Percentiles rank a stretch among this genome's conserved stretches.
These are phyloP conservation scores for Dothistroma pini DNA, from an alignment of 2,329 filamentous ascomycete species.

Conservation along the genomic window DNA sequence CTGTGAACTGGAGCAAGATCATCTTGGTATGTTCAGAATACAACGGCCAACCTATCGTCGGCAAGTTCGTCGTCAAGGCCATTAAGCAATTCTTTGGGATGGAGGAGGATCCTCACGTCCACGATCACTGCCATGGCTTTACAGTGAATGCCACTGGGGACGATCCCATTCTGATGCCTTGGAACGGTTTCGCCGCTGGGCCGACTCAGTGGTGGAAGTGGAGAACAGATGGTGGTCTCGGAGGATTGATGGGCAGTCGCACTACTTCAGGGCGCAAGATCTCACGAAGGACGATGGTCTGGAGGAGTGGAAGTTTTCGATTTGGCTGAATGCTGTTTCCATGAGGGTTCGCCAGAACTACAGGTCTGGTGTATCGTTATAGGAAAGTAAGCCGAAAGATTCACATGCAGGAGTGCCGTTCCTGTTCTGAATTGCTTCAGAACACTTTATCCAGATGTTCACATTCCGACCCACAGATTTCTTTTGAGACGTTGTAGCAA, in stretches of 20 bases:
- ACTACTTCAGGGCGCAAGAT: neutral
- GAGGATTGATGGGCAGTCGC: neutral
- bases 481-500: too few relatives aligned
- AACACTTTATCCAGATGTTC: too few relatives aligned
- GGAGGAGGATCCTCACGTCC: neutral
- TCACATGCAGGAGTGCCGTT: too few relatives aligned
- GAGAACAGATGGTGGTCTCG: neutral
- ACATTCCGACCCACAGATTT: too few relatives aligned
- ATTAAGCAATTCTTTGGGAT: neutral
- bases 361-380: neutral
- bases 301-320: neutral
- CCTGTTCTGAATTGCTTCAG: too few relatives aligned
- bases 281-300: neutral
- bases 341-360: neutral
- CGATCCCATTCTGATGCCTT: neutral
- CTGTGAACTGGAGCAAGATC: neutral
- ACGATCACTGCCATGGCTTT: neutral
- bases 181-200: neutral
- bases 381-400: neutral
- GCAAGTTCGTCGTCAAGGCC: neutral
- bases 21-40: neutral
- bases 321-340: neutral
- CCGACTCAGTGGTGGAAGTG: neutral
- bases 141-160: neutral
- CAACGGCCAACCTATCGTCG: neutral